Evolutionary conservation across 148 eudicot genomes (phyloP), one percentile per base, ranked within the genome.

Genomic region (Mesembryanthemum crystallinum): DNA sequence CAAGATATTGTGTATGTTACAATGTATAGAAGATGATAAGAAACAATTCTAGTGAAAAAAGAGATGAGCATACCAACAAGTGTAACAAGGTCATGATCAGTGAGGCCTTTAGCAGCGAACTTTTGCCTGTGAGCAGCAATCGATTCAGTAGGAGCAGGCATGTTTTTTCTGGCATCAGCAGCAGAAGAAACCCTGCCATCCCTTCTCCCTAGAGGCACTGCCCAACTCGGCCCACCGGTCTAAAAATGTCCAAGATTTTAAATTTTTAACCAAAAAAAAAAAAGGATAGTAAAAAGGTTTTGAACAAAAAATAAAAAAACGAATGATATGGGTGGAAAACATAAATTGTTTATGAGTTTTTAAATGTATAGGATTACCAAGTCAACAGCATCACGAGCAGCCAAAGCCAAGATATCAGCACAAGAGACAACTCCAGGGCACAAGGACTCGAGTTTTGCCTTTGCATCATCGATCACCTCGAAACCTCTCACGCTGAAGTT

Each of bases 401-500:
- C 90, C 80, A 89, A 77, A 37, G 94, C 90, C 20, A 91, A 69
- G n/a, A 91, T 89, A 74, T 91, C 97, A 67, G 97, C 93, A 84
- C 97, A 91, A 12, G 97, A 91, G 65, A 89, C 92, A 59, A 86
- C 82, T 60, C 94, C 94, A 0, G 92, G 94, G 52, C 97, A 91
- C 59, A 73, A 18, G 14, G 85, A 81, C 80, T 91, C 97, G 1
- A 91, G 72, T 61, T 87, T 88, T 64, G 85, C 45, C 73, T 91
- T 89, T 7, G 94, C 94, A 77, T 91, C 89, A 71, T 91, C 97
- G 35, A 91, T 83, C 64, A 89, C 92, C 64, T 89, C 87, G 64
- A 91, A 88, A 17, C 97, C 97, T 77, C 88, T 78, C 24, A 89
- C 69, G 5, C 93, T 90, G 0, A 75, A 69, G 73, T 91, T 91